Evolutionary conservation across 2,329 filamentous ascomycete genomes (phyloP), one percentile per base, ranked within the genome.

Genomic region (Coniochaeta sp.): DNA sequence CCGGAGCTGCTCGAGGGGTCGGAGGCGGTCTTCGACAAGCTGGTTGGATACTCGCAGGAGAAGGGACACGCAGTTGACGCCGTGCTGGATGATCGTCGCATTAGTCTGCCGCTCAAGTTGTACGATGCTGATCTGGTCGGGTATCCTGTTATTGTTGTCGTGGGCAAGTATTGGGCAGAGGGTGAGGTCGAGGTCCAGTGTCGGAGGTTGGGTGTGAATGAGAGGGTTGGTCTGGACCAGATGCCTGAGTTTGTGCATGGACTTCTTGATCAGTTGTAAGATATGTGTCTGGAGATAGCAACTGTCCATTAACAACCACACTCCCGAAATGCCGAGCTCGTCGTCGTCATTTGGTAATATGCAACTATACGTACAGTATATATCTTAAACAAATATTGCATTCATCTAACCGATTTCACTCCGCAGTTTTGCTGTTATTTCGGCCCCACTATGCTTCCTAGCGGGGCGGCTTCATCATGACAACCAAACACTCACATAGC

Each of bases 111-210:
- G 3, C 96, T 89, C 89, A 97, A 95, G 67, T 73, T 97, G 63
- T 83, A 82, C 32, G 94, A 99, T 69, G 94, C 92, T 1, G 91
- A 97, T 66, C 65, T 94, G 53, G 82, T 92, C 51, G 94, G 94
- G 3, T 96, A 95, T 65, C 92, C 92, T 0, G 75, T 97, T 12
- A 76, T 92, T 8, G 75, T 96, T 12, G 77, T 96, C 2, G 67
- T 97, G 28, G 92, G 92, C 0, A 85, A 80, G 56, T 73, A 73
- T 3, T 95, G 87, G 85, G 71, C 62, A 42, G 70, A 77, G 33
- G 70, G n/a, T n/a, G 66, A 72, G n/a, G 79, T 87, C 33, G 91
- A 95, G 65, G 80, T 96, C 27, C 89, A 95, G 63, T 92, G 89
- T 68, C 78, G 89, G 53, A 76, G 79, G 52, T 70, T 92, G 24